Evolutionary conservation across 441 rosid species (phyloP).

Genomic region (Adansonia madagascariensis): DNA sequence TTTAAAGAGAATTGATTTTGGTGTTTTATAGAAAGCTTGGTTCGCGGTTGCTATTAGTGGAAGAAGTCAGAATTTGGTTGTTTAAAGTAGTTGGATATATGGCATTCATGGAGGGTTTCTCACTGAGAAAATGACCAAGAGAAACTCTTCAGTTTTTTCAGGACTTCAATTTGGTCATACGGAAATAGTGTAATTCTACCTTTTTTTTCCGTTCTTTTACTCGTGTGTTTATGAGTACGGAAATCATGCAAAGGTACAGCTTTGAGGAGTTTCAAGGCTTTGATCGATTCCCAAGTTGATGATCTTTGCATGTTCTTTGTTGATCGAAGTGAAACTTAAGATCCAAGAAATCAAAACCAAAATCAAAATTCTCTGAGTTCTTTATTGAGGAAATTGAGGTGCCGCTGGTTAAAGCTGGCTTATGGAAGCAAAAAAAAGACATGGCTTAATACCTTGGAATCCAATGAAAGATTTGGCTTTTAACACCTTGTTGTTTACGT

Average conservation of each 20-base stretch:
- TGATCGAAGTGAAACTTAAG: slow-evolving; percentile 33
- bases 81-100: slow-evolving; percentile 13
- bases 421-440: slow-evolving; percentile 30
- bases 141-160: slow-evolving; percentile 10
- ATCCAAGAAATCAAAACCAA: slow-evolving; percentile 24
- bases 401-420: slow-evolving; percentile 33
- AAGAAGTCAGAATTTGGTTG: neutral
- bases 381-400: slow-evolving; percentile 32
- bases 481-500: too few species aligned
- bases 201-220: too few species aligned
- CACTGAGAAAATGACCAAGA: too few species aligned
- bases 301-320: slow-evolving; percentile 1
- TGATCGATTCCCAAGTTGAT: slow-evolving; percentile 24
- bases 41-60: neutral
- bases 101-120: slow-evolving; percentile 10
- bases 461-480: slow-evolving; percentile 36
- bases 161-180: slow-evolving; percentile 11
- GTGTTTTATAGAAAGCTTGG: slow-evolving; percentile 11
- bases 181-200: neutral
- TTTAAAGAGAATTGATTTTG: slow-evolving; percentile 5
- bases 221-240: too few species aligned
- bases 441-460: slow-evolving; percentile 44
- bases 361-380: slow-evolving; percentile 8
- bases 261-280: slow-evolving; percentile 8
- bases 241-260: slow-evolving; percentile 17